Conservation (phyloP, 371 early-diverging fungal genomes). For the Smittium mucronatum region DNA sequence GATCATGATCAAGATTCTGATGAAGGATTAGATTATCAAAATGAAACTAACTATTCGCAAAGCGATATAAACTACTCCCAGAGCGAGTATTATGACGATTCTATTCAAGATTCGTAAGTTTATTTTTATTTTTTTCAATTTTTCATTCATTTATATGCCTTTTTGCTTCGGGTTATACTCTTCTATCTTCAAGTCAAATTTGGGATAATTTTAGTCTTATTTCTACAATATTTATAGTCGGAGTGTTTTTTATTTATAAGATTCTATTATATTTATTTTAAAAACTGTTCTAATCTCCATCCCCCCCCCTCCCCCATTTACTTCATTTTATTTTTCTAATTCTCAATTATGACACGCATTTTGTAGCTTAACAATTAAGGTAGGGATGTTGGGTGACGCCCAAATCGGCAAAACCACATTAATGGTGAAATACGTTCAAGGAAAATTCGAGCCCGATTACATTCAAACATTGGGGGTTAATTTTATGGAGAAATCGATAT, state of each 20-base stretch:
- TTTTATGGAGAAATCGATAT: slow-evolving; percentile 95
- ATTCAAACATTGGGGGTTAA: slow-evolving; percentile 96
- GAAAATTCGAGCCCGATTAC: slow-evolving; percentile 88
- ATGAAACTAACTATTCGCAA: too few relatives aligned
- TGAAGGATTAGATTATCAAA: too few relatives aligned
- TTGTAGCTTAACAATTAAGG: slow-evolving; percentile 44
- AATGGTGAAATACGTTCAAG: slow-evolving; percentile 97
- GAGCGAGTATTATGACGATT: background rate
- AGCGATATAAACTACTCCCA: background rate
- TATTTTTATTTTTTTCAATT: too few relatives aligned
- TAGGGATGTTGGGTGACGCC: slow-evolving; percentile 96
- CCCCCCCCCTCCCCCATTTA: too few relatives aligned
- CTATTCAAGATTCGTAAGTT: background rate
- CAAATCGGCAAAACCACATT: slow-evolving; percentile 98
- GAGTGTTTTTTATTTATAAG: background rate
- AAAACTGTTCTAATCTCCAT: too few relatives aligned
- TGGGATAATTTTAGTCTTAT: background rate
- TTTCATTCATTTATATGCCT: background rate
- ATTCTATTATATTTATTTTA: too few relatives aligned
- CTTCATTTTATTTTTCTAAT: too few relatives aligned
- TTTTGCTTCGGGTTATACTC: background rate
- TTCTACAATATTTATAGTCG: background rate
- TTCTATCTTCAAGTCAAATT: background rate
- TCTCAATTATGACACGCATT: too few relatives aligned
- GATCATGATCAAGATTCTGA: too few relatives aligned